Evolutionary conservation across 1,284 basidiomycete genomes (phyloP), one percentile per base, ranked within the genome.

Genomic region (Violaceomyces palustris): DNA sequence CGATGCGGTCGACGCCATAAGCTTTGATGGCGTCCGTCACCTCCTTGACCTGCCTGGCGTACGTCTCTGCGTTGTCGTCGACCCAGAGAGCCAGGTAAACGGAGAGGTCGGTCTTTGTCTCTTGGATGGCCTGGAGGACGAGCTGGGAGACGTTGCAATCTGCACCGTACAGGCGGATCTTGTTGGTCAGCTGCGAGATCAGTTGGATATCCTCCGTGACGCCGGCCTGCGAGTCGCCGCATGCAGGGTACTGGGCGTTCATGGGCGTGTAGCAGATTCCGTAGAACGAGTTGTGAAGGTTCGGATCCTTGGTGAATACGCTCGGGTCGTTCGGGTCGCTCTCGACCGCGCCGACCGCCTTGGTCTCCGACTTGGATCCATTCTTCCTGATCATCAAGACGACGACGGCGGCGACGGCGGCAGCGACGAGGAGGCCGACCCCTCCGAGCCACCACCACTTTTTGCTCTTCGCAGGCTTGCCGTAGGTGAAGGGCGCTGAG

Each of bases 81-180:
- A 74, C 84, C 62, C 69, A 96, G 64, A 87, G 88, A 23, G 84
- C 92, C n/a, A 90, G 78, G 75, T 79, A 94, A 12, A 96, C 86
- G 9, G 76, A 77, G 81, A 97, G 80, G 75, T 93, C 79, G 42
- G 89, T 87, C 74, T 93, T 88, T 37, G 90, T 93, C 64, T 84
- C 82, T 67, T 85, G 78, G 71, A 98, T 87, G 1, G 87, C 88
- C 58, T 87, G 82, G 27, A 90, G 78, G 2, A 80, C 77, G 18
- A 79, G 60, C 11, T 76, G 74, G 3, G 78, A 77, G 30, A 77
- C 75, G 55, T 79, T 78, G 64, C 80, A 82, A 51, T 80, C 81
- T 75, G 70, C 52, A 8, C 73, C 73, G 53, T 71, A 72, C 27
- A 69, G 41, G 9, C 72, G 49, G 21, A 74, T 39, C 0, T 69